Evolutionary conservation across 352 stramenopile genomes (phyloP).

Genomic region (Globisporangium sylvaticum): DNA sequence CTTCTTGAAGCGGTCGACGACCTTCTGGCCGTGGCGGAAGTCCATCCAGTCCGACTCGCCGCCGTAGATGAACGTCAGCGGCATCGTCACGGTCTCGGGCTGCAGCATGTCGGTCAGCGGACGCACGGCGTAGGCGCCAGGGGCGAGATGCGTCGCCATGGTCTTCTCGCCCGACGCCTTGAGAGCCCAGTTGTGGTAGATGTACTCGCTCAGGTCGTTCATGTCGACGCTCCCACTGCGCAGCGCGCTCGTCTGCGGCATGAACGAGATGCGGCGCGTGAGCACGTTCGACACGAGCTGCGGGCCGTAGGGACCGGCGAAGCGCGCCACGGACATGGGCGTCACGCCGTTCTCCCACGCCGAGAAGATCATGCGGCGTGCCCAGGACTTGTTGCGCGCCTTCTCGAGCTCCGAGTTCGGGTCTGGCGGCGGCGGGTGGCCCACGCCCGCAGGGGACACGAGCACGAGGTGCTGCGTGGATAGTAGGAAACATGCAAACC

Average conservation of each 20-base stretch:
- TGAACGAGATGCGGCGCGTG: slow-evolving; percentile 64
- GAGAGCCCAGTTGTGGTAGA: slow-evolving; percentile 85
- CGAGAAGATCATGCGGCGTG: slow-evolving; percentile 43
- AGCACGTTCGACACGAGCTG: slow-evolving; percentile 71
- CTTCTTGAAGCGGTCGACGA: slow-evolving; percentile 56
- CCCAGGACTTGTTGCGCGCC: slow-evolving; percentile 41
- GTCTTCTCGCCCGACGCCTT: slow-evolving; percentile 69
- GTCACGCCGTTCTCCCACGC: slow-evolving; percentile 70
- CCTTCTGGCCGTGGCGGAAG: slow-evolving; percentile 53
- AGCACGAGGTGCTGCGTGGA: slow-evolving; percentile 66
- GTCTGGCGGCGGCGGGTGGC: slow-evolving; percentile 44
- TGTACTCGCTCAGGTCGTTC: slow-evolving; percentile 63
- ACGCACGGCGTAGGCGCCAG: slow-evolving; percentile 59
- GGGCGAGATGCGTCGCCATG: slow-evolving; percentile 74
- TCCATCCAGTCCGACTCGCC: slow-evolving; percentile 87
- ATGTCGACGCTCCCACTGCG: slow-evolving; percentile 61
- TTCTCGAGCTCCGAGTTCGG: slow-evolving; percentile 32
- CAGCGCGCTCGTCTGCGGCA: slow-evolving; percentile 64
- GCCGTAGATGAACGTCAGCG: slow-evolving; percentile 80
- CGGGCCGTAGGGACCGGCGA: slow-evolving; percentile 72
- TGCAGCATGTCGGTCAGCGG: slow-evolving; percentile 61
- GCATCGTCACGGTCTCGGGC: slow-evolving; percentile 64
- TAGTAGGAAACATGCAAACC: background rate
- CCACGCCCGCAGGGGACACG: slow-evolving; percentile 66
- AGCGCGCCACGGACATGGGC: slow-evolving; percentile 69